These are phyloP conservation scores for Pholiota conissans DNA, from an alignment of 768 basidiomycete species.

Conservation along the genomic window DNA sequence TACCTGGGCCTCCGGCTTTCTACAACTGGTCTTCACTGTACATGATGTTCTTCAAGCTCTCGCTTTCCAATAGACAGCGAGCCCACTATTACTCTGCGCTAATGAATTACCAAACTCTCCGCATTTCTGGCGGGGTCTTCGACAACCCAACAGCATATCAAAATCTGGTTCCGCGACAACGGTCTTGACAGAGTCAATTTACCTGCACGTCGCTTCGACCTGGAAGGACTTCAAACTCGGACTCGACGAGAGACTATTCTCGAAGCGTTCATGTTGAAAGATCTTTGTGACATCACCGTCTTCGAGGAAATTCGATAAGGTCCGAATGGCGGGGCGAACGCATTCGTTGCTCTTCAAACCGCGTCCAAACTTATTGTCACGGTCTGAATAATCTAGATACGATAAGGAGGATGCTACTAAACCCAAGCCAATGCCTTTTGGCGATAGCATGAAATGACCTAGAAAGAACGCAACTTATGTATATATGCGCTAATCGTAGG, in stretches of 20 bases:
- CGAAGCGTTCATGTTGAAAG: background rate
- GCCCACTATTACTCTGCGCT: no score
- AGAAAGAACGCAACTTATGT: background rate
- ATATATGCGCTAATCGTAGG: background rate
- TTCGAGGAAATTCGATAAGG: background rate
- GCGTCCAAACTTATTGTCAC: background rate
- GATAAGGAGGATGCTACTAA: background rate
- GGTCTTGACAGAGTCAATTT: no score
- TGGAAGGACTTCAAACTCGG: background rate
- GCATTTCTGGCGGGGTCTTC: no score
- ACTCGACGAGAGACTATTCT: background rate
- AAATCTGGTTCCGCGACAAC: no score
- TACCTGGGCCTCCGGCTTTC: background rate
- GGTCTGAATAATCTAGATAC: background rate
- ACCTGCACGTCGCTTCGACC: background rate
- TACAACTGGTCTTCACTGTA: no score
- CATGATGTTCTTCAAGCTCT: background rate
- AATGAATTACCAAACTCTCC: no score
- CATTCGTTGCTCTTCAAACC: background rate
- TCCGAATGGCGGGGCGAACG: background rate
- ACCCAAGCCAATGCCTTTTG: background rate
- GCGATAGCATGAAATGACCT: background rate
- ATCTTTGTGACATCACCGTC: background rate
- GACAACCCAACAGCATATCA: background rate
- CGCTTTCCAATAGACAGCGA: background rate